phyloP scores from a whole-genome alignment of 768 basidiomycete species.

The Suillus lakei region DNA sequence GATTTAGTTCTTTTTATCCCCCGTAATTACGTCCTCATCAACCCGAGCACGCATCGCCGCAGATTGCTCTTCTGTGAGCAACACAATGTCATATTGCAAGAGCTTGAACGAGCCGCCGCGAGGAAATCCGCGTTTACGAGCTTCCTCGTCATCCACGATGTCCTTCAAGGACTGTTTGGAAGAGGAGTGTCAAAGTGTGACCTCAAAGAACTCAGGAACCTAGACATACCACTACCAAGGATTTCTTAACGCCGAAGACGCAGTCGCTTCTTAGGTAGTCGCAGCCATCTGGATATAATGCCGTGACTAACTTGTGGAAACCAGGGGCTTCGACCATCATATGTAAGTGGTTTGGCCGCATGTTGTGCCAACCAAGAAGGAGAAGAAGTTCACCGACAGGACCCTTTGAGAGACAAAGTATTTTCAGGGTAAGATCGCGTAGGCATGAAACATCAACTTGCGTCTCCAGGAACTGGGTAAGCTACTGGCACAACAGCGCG shows the following conservation, averaged over 20 bases:
- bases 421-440: slow-evolving; percentile 18
- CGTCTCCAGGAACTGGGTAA: slow-evolving; percentile 80
- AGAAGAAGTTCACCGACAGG: slow-evolving; percentile 69
- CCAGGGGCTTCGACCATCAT: slow-evolving; percentile 73
- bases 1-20: not conserved
- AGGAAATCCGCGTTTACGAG: slow-evolving; percentile 54
- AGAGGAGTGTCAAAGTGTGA: slow-evolving; percentile 4
- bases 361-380: slow-evolving; percentile 67
- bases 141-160: slow-evolving; percentile 56
- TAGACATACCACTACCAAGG: slow-evolving; percentile 71
- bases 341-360: slow-evolving; percentile 83
- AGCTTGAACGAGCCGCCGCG: slow-evolving; percentile 52
- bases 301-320: slow-evolving; percentile 72
- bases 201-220: not conserved
- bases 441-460: slow-evolving; percentile 27
- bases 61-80: slow-evolving; percentile 49
- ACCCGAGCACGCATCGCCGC: slow-evolving; percentile 28
- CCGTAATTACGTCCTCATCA: slow-evolving; percentile 14
- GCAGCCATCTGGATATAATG: slow-evolving; percentile 77
- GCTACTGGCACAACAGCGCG: slow-evolving; percentile 70
- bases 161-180: slow-evolving; percentile 52
- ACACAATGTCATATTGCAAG: slow-evolving; percentile 49
- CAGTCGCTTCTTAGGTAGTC: slow-evolving; percentile 68
- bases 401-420: slow-evolving; percentile 45
- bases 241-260: slow-evolving; percentile 84